phyloP scores from a whole-genome alignment of 2,329 filamentous ascomycete species.

The Rutstroemia sp. region DNA sequence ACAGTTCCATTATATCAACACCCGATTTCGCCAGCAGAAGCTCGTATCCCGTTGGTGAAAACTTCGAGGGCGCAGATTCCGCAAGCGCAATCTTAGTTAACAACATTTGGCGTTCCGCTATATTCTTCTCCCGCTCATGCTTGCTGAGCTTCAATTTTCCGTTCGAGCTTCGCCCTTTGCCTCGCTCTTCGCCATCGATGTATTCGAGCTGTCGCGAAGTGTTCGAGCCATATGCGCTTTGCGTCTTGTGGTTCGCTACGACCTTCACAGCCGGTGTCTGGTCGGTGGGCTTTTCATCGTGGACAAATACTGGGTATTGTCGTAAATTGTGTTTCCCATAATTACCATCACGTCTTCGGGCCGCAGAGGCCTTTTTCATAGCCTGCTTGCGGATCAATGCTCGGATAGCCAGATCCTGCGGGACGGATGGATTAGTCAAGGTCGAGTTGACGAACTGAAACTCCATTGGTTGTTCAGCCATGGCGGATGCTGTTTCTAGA shows the following conservation, averaged over 20 bases:
- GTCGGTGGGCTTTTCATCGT: conserved; percentile 10
- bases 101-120: background rate
- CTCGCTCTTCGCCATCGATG: background rate
- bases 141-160: background rate
- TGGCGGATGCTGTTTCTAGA: background rate
- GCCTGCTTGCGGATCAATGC: conserved; percentile 32
- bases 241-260: background rate
- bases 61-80: conserved; percentile 4
- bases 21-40: conserved; percentile 20
- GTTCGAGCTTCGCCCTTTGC: background rate
- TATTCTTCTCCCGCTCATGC: background rate
- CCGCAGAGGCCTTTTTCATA: conserved; percentile 32
- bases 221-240: background rate
- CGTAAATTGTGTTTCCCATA: conserved; percentile 29
- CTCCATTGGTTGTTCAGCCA: conserved; percentile 10
- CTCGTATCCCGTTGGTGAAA: conserved; percentile 23
- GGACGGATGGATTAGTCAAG: conserved; percentile 15
- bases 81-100: conserved; percentile 1
- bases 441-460: conserved; percentile 26
- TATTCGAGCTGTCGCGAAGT: background rate
- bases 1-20: conserved; percentile 24
- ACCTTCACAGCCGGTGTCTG: background rate
- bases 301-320: conserved; percentile 24
- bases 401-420: conserved; percentile 19
- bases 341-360: conserved; percentile 25